Evolutionary conservation across 108 stramenopile genomes (phyloP).

Genomic region (Schizochytrium sp.): DNA sequence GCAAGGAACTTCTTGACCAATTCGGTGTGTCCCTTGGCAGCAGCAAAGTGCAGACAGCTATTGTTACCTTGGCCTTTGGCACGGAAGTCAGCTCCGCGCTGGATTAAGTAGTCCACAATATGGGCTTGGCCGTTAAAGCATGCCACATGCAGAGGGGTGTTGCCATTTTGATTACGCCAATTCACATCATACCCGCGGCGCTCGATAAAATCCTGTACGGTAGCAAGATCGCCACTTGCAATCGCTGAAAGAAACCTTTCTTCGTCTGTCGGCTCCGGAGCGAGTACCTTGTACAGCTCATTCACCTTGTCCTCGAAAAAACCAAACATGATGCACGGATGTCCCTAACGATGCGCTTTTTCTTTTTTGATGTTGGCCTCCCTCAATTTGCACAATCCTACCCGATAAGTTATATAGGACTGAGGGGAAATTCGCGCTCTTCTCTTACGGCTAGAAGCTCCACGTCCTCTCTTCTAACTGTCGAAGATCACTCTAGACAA

Average conservation of each 20-base stretch:
- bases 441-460: too few relatives aligned
- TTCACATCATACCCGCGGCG: conserved; percentile 39
- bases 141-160: conserved; percentile 35
- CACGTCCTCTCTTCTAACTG: too few relatives aligned
- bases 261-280: conserved; percentile 33
- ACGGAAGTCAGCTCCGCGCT: conserved; percentile 24
- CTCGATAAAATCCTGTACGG: conserved; percentile 33
- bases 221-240: conserved; percentile 3
- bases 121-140: conserved; percentile 36
- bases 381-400: too few relatives aligned
- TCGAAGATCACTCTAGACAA: too few relatives aligned
- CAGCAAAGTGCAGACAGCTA: conserved; percentile 13
- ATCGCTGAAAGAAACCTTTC: conserved; percentile 32
- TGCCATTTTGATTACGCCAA: conserved; percentile 37
- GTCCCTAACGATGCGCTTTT: too few relatives aligned
- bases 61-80: conserved; percentile 33
- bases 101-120: conserved; percentile 29
- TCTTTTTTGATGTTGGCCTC: too few relatives aligned
- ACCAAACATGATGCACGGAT: conserved; percentile 8
- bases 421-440: too few relatives aligned
- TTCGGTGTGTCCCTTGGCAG: conserved; percentile 33
- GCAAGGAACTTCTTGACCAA: conserved; percentile 35
- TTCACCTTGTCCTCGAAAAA: conserved; percentile 60
- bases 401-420: too few relatives aligned
- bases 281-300: conserved; percentile 61